A percentile compares a stretch with the other conserved stretches of the same genome.
Conservation (phyloP, 164 flowering plant species). For the Malania oleifera region DNA sequence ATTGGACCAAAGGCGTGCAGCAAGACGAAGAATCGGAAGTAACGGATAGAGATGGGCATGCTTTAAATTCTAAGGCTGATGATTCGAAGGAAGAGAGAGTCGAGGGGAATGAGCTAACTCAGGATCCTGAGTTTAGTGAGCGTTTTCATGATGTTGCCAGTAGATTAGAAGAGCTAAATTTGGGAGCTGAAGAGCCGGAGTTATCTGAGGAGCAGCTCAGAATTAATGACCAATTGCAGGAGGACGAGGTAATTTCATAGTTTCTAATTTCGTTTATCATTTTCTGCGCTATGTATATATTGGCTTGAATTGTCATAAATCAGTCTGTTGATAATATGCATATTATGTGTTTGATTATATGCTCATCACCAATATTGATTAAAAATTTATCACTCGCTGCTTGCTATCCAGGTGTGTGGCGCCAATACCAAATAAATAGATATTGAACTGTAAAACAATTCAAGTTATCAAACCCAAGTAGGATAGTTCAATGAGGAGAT, state of each 20-base stretch:
- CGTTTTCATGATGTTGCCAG: slow-evolving; percentile 20
- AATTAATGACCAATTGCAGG: slow-evolving; percentile 63
- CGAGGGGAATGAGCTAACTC: neutral
- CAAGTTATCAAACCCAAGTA: too few relatives aligned
- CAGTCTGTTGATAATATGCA: neutral
- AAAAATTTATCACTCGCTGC: too few relatives aligned
- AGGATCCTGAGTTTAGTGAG: slow-evolving; percentile 10
- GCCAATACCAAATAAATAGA: too few relatives aligned
- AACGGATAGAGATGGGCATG: neutral
- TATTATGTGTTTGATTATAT: too few relatives aligned
- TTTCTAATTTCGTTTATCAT: neutral
- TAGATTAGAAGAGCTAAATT: slow-evolving; percentile 40
- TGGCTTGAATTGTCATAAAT: neutral
- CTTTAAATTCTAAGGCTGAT: slow-evolving; percentile 2
- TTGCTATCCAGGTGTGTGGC: too few relatives aligned
- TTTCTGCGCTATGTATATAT: neutral
- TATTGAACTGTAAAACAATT: too few relatives aligned
- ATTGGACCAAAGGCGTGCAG: slow-evolving; percentile 1
- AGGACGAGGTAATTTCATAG: slow-evolving; percentile 50
- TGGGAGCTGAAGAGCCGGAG: slow-evolving; percentile 40
- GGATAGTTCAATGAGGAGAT: too few relatives aligned
- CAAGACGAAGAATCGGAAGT: slow-evolving; percentile 3
- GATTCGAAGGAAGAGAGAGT: slow-evolving; percentile 3
- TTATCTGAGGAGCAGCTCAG: slow-evolving; percentile 52
- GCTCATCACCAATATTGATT: too few relatives aligned